Evolutionary conservation across 306 rosid genomes (phyloP), one percentile per base, ranked within the genome.

Genomic region (Quercus engelmannii): DNA sequence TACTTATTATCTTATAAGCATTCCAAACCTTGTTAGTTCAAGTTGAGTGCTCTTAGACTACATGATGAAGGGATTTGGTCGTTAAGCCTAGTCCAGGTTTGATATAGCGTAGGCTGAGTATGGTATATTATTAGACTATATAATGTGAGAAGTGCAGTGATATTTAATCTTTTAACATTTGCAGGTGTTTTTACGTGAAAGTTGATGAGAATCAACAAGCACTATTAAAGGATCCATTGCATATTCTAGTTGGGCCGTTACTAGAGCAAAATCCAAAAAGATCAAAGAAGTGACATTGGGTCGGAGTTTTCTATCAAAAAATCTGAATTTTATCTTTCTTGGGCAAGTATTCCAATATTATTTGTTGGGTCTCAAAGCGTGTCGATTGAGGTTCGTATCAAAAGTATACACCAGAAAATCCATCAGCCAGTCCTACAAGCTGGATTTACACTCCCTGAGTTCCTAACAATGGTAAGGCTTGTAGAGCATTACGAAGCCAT

Each of bases 401-500:
- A 76, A 46, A 95, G 87, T 92, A 95, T 77, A 85, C 91, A 71
- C 93, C 96, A 11, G 83, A 76, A 64, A 92, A 91, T 58, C 95
- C 94, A n/a, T 97, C 98, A 55, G 81, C 78, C 13, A 96, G 99
- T 55, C 99, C 99, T 73, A 90, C 92, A 76, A 72, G 96, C 5
- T 78, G 76, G 81, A 91, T 95, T 73, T 95, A 90, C 80, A 93
- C 97, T 64, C 91, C 59, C 91, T 2, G 93, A 92, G 12, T 91
- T 89, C 71, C 83, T 95, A 55, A 84, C 84, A 12, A 91, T 46
- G 86, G 99, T 90, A 82, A 31, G 55, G 17, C 35, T 62, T 69
- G 43, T 73, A 54, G 28, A 65, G 25, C 30, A 55, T 33, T 57
- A 61, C 69, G 19, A 73, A 76, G 41, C 56, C 7, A 25, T 61